Evolutionary conservation across 371 early-diverging fungal species (phyloP).

Genomic region (Mucor plumbeus): DNA sequence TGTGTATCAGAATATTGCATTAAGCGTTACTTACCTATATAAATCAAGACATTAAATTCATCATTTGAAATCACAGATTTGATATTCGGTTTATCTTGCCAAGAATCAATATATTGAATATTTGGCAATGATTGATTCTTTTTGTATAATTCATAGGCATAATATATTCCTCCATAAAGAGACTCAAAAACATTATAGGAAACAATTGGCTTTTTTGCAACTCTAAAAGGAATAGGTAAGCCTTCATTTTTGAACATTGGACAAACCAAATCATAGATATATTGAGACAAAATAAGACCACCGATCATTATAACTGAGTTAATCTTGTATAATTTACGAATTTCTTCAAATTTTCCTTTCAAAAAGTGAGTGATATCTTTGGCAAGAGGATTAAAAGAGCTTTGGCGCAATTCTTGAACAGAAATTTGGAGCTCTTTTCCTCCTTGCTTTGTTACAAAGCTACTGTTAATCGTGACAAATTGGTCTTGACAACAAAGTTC

Average conservation of each 20-base stretch:
- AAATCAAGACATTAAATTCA: neutral
- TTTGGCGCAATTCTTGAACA: neutral
- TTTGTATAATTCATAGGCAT: neutral
- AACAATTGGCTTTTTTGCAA: neutral
- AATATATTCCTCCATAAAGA: neutral
- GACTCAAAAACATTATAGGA: neutral
- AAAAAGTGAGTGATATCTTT: neutral
- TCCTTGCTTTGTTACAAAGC: neutral
- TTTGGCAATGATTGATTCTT: neutral
- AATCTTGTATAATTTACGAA: neutral
- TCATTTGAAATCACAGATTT: neutral
- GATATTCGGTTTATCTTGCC: neutral
- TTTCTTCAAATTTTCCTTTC: neutral
- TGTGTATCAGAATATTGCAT: too few species aligned
- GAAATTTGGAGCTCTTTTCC: neutral
- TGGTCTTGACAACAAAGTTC: neutral
- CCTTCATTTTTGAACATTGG: neutral
- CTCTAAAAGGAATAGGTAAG: neutral
- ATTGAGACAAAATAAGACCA: too few species aligned
- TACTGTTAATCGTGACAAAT: neutral
- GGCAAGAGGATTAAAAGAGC: neutral
- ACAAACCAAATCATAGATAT: too few species aligned
- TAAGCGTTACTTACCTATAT: neutral
- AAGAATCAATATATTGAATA: neutral
- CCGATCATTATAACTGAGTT: too few species aligned